These are phyloP conservation scores for Trichoderma reesei DNA, from an alignment of 495 filamentous ascomycete genomes.

Conservation along the genomic window DNA sequence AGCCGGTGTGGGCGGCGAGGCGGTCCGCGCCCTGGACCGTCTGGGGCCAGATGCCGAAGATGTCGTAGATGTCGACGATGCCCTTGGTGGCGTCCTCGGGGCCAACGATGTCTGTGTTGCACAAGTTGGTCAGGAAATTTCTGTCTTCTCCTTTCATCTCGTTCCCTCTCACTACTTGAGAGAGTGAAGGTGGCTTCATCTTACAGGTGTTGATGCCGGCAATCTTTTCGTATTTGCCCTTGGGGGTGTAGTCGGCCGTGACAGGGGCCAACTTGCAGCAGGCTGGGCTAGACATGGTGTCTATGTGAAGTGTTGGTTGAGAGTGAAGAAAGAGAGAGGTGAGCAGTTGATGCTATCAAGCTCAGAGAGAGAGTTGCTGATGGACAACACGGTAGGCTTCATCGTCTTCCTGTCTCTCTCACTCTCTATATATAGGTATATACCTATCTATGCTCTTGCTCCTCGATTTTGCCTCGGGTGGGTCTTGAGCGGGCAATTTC, in stretches of 20 bases:
- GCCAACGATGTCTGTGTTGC: conserved; percentile 19
- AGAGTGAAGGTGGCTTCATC: conserved; percentile 2
- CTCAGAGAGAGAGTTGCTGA: neutral
- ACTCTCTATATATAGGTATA: too few relatives aligned
- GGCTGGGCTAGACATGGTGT: conserved; percentile 16
- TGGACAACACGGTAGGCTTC: neutral
- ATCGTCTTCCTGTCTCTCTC: too few relatives aligned
- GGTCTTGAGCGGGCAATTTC: neutral
- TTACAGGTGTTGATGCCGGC: conserved; percentile 24
- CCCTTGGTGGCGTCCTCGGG: conserved; percentile 17
- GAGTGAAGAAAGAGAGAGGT: neutral
- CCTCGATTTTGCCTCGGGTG: neutral
- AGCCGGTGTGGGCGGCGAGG: neutral
- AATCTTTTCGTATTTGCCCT: conserved; percentile 19
- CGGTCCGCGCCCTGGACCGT: conserved; percentile 24
- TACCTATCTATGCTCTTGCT: neutral
- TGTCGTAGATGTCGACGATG: conserved; percentile 24
- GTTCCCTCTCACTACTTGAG: too few relatives aligned
- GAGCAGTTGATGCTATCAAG: neutral
- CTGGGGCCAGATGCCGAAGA: conserved; percentile 21
- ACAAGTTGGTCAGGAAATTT: neutral
- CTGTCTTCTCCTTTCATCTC: neutral
- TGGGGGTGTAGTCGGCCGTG: conserved; percentile 19
- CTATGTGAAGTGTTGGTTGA: neutral
- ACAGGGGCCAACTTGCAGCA: conserved; percentile 17